Percentiles rank a stretch among this genome's conserved stretches.
Evolutionary conservation across 1,139 yeast genomes (phyloP).

Genomic region (Yamadazyma aaseri): DNA sequence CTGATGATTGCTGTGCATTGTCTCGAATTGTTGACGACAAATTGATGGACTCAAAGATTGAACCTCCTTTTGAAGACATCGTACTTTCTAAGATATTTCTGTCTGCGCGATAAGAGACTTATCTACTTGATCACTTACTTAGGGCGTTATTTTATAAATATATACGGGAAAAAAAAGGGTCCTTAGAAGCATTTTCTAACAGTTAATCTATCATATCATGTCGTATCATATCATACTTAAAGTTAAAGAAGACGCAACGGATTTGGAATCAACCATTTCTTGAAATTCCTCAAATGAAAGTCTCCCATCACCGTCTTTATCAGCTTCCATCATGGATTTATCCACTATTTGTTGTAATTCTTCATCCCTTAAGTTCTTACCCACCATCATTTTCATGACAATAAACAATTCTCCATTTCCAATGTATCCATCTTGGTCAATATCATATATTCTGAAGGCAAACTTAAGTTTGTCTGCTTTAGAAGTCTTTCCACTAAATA

Average conservation of each 20-base stretch:
- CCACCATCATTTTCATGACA: constrained; percentile 97
- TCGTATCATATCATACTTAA: constrained; percentile 38
- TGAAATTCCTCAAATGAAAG: constrained; percentile 86
- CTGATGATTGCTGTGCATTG: neutral
- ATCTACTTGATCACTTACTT: too few relatives aligned
- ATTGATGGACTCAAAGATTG: constrained; percentile 18
- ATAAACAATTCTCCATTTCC: constrained; percentile 93
- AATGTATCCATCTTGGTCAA: constrained; percentile 91
- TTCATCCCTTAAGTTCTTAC: constrained; percentile 78
- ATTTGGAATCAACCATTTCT: constrained; percentile 66
- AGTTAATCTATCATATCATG: too few relatives aligned
- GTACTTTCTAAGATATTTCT: too few relatives aligned
- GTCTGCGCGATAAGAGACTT: too few relatives aligned
- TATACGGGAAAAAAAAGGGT: too few relatives aligned
- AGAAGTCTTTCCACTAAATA: constrained; percentile 86
- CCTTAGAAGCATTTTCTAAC: too few relatives aligned
- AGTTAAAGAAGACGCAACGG: constrained; percentile 61
- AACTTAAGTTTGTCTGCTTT: constrained; percentile 81
- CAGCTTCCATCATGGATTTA: constrained; percentile 94
- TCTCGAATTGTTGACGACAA: constrained; percentile 16
- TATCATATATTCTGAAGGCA: constrained; percentile 93
- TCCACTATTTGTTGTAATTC: constrained; percentile 96
- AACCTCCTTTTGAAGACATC: constrained; percentile 1
- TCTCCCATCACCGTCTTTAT: constrained; percentile 85
- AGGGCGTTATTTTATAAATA: too few relatives aligned